Evolutionary conservation across 768 basidiomycete genomes (phyloP).

Genomic region (Xerocomellus dryophilus): DNA sequence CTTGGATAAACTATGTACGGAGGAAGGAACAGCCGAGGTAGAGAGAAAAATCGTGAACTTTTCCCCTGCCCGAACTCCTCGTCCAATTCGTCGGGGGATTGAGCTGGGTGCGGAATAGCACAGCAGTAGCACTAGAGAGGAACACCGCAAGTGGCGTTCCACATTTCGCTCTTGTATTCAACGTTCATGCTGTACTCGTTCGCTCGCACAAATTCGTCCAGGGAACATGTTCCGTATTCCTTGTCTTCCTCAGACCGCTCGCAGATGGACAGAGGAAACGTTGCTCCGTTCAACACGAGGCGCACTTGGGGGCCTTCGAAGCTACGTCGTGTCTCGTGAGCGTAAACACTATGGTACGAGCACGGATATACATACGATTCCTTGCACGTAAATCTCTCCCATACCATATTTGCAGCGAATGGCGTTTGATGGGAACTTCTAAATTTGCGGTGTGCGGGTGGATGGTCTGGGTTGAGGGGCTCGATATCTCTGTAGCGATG

Average conservation of each 20-base stretch:
- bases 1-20: not conserved
- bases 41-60: no score
- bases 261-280: constrained; percentile 38
- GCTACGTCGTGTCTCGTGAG: constrained; percentile 23
- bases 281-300: constrained; percentile 38
- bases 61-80: not conserved
- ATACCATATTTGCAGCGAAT: constrained; percentile 42
- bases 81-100: not conserved
- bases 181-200: constrained; percentile 25
- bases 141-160: constrained; percentile 39
- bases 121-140: not conserved
- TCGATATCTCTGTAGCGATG: constrained; percentile 27
- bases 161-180: constrained; percentile 31
- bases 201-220: constrained; percentile 32
- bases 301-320: constrained; percentile 39
- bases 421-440: constrained; percentile 38
- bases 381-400: constrained; percentile 41
- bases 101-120: not conserved
- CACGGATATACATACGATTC: constrained; percentile 25
- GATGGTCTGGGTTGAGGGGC: constrained; percentile 28
- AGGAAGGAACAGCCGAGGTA: no score
- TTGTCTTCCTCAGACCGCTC: constrained; percentile 24
- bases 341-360: not conserved
- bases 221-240: constrained; percentile 38
- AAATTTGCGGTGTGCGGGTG: constrained; percentile 33